Base-by-base conservation (phyloP, 257 asterid species). In the Penstemon newberryi region DNA sequence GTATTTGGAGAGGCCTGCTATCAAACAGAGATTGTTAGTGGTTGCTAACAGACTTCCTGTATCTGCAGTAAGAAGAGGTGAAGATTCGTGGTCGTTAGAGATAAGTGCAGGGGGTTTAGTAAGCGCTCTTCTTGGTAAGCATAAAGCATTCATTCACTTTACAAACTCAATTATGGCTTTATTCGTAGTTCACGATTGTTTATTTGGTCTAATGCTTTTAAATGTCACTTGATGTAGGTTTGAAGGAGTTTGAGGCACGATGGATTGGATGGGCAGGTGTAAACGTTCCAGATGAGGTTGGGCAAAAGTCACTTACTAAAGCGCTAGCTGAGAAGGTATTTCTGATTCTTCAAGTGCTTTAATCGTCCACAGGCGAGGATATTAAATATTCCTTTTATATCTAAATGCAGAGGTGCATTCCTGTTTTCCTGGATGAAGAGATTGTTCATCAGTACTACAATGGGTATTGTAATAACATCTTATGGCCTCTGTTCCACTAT, bases 201-300 rank as follows among this genome's bases (percentile, higher is more conserved):
- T 25, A 65, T 65, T 73, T 61, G 63, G 44, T 60, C 67, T 78
- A 72, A 73, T 79, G 57, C 19, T 54, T 74, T n/a, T 56, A 38
- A 53, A 19, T 67, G 40, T 65, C 33, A 25, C 33, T 25, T 25
- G 33, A 25, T 70, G 70, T 67, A 91, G 97, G 97, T 67, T 89
- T 91, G 57, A 25, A 25, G 33, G 95, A 89, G 75, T 84, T 91
- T 71, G 98, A 91, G 82, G 94, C 96, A 9, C 85, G 88, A 72
- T 91, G 98, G 98, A 91, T 91, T 66, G 98, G 98, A 64, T 91
- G 98, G 98, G 96, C 98, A 9, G 98, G 98, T 60, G 95, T 91
- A 18, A 89, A 91, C 77, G 96, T 91, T 73, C 92, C 98, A 7
- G 98, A 91, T 65, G 94, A 87, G 83, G 85, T 84, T 11, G 98